These are phyloP conservation scores for Neurospora africana DNA, from an alignment of 495 filamentous ascomycete genomes.

Conservation along the genomic window DNA sequence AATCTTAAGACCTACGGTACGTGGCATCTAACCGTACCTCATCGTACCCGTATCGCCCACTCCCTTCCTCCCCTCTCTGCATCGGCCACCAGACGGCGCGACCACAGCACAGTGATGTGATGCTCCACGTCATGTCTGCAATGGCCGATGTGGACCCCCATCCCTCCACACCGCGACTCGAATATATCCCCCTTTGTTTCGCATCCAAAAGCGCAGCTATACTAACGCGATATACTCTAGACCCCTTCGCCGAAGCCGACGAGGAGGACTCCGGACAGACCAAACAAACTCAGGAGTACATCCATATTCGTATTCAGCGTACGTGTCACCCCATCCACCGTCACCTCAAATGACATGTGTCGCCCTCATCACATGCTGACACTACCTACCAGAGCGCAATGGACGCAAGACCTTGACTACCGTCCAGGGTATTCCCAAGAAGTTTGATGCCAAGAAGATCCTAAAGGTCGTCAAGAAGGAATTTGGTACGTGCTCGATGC, in stretches of 20 bases:
- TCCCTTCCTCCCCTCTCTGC: background rate
- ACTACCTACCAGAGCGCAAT: slow-evolving; percentile 73
- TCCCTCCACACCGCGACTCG: background rate
- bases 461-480: slow-evolving; percentile 99
- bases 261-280: slow-evolving; percentile 93
- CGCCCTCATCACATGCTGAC: slow-evolving; percentile 3
- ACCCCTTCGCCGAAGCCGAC: slow-evolving; percentile 99
- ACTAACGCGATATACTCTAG: slow-evolving; percentile 34
- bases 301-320: slow-evolving; percentile 99
- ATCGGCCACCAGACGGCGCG: background rate
- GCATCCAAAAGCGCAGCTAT: background rate
- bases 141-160: background rate
- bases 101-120: background rate
- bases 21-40: slow-evolving; percentile 34
- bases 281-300: slow-evolving; percentile 88
- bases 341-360: background rate
- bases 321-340: slow-evolving; percentile 34
- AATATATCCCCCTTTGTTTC: background rate
- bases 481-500: slow-evolving; percentile 59
- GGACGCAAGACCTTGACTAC: slow-evolving; percentile 99
- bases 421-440: slow-evolving; percentile 94
- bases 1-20: slow-evolving; percentile 99
- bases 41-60: background rate
- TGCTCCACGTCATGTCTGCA: background rate
- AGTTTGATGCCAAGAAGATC: slow-evolving; percentile 99